Base-by-base conservation (phyloP, 176 grass and related monocot species). In the Stipa capillata region DNA sequence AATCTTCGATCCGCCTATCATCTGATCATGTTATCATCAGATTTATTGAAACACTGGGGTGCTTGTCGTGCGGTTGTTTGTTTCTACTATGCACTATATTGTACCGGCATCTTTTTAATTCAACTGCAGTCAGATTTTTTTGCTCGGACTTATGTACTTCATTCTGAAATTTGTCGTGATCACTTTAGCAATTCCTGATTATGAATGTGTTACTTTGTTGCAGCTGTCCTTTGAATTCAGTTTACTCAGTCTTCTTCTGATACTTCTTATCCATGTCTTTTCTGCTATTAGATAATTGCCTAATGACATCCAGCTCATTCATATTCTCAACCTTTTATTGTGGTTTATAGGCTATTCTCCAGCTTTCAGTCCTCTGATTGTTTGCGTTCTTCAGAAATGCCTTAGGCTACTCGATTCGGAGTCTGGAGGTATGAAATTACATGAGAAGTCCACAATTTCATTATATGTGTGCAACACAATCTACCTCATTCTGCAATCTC, bases 401-500 rank as follows among this genome's bases (percentile, higher is more conserved):
- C 83, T 97, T 81, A 94, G 91, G 85, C 80, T 94, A 69, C 91
- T 97, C 4, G 91, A 94, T 24, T 94, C 77, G 15, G 87, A 90
- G 52, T 85, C 95, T 78, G 85, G 76, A 59, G 92, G 65, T 79
- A 80, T 89, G 61, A 92, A 92, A 82, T 87, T 94, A 71, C 81
- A 90, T 18, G 89, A 97, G 73, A 97, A 89, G 69, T 84, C 87
- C 9, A 76, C 64, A 66, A 87, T 97, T 89, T 94, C 91, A 59
- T 81, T 94, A 76, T 97, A 97, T 79, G 89, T 97, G 29, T 94
- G 87, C 80, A 94, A 94, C 66, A 85, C 89, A 18, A 78, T 97
- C 72, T 86, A 89, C 76, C 93, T 97, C 79, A 92, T 97, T 88
- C 45, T 97, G 62, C 91, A 94, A 40, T 94, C 89, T 67, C 91